Base-by-base conservation (phyloP, 495 filamentous ascomycete species). In the Hyaloscypha variabilis region DNA sequence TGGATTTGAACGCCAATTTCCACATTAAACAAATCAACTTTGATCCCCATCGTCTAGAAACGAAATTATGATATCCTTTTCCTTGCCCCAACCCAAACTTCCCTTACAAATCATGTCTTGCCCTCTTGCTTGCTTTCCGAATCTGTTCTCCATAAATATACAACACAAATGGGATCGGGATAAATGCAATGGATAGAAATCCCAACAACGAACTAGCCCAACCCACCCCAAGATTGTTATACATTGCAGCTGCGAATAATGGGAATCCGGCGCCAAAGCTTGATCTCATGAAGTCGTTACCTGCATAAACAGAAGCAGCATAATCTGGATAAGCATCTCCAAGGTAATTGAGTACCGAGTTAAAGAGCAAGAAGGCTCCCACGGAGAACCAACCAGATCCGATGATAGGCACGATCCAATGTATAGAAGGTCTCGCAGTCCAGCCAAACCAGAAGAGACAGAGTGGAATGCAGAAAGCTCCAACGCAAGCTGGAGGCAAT, bases 361-460 rank as follows among this genome's bases (percentile, higher is more conserved):
- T 83, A 73, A 88, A 88, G n/a, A 89, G 77, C 5, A 85, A 67
- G 67, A 84, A 85, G 76, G 55, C 60, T 0, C 83, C 84, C 21
- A 85, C 73, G 13, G 80, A 67, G 72, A 89, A 89, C 11, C 82
- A 73, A 14, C 74, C 68, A 0, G 79, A 80, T 8, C 83, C 87
- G 29, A 87, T 64, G 25, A 66, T 66, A n/a, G 63, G 67, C 8
- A 63, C 60, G 24, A 70, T 62, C 60, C 60, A 67, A 62, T 76
- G 72, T 42, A 73, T 68, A 6, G 70, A 58, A 29, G 31, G 59
- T 0, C 69, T 55, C 2, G 76, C 69, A 3, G 83, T 81, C 85
- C 86, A 87, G 5, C 83, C 85, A 57, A 82, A 83, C 76, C 85
- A 77, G 73, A 88, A 88, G 73, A 87, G 82, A 26, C 81, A 79